Base-by-base conservation (phyloP, 2,329 filamentous ascomycete genomes). In the Penicillium digitatum region DNA sequence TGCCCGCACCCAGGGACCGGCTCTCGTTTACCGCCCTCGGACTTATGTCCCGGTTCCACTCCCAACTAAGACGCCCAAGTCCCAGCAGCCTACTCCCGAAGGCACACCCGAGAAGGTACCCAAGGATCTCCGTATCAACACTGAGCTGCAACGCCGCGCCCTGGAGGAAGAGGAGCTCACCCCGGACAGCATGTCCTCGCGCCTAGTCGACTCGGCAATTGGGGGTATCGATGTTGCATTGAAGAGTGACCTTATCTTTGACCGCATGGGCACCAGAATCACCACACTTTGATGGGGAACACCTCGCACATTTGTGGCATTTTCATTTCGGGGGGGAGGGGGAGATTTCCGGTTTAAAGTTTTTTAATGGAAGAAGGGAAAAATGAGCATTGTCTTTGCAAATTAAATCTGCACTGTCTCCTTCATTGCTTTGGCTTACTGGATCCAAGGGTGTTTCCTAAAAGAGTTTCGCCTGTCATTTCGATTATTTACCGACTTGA, bases 161-260 rank as follows among this genome's bases (percentile, higher is more conserved):
- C 60, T 72, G 48, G 70, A 73, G 16, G 76, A 76, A 1, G 73
- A 76, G 24, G 76, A 78, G 59, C 60, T 78, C 47, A 78, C 76
- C 5, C 76, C 76, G 0, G 76, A 79, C 55, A 78, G 76, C 61
- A 79, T 78, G 76, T 77, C 75, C 6, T 78, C 76, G 24, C 73
- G 76, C 26, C 66, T 79, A 60, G 66, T 76, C 6, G 76, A 78
- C 56, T 78, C 76, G 14, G 75, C 73, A 1, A 71, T 78, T 45
- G 67, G 66, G n/a, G 75, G 74, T 18, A 58, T 75, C 14, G 73
- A 76, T 45, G 68, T 72, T 26, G 69, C 71, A 11, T 59, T 77
- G 48, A 72, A 73, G 62, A 70, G 68, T 3, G 74, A 77, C 50
- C 53, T 76, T 42, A 65, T 74, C 43, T 75, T 76, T 52, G 75